Evolutionary conservation across 73 alveolate species (phyloP).

Genomic region (Paramecium octaurelia): DNA sequence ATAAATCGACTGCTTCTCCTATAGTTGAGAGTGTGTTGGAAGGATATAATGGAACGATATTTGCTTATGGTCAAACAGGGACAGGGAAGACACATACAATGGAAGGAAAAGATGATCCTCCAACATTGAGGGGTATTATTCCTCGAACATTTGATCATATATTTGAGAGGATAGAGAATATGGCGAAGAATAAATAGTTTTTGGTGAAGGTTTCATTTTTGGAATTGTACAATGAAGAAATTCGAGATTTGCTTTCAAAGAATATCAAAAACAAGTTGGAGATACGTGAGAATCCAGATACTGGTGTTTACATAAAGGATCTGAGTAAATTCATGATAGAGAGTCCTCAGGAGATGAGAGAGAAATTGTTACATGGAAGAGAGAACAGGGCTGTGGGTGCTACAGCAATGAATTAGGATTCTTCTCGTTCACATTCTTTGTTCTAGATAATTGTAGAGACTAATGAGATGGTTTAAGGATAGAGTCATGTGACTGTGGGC

Average conservation of each 20-base stretch:
- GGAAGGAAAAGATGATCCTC: conserved; percentile 94
- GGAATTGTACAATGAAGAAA: conserved; percentile 94
- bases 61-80: conserved; percentile 99
- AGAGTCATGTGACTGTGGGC: conserved; percentile 89
- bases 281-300: conserved; percentile 87
- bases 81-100: conserved; percentile 98
- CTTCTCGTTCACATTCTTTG: conserved; percentile 86
- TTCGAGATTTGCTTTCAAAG: conserved; percentile 84
- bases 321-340: conserved; percentile 86
- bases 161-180: conserved; percentile 83
- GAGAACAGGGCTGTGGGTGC: conserved; percentile 93
- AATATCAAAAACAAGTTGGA: conserved; percentile 75
- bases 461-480: conserved; percentile 79
- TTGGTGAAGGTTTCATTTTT: conserved; percentile 86
- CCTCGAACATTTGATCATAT: conserved; percentile 97
- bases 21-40: conserved; percentile 90
- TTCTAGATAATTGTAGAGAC: conserved; percentile 88
- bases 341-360: conserved; percentile 82
- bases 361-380: conserved; percentile 86
- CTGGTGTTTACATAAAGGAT: conserved; percentile 89
- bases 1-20: conserved; percentile 86
- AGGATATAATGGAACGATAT: conserved; percentile 98
- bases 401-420: conserved; percentile 89
- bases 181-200: conserved; percentile 75
- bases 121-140: conserved; percentile 88